Evolutionary conservation across 441 rosid species (phyloP).

Genomic region (Gossypium gossypioides): DNA sequence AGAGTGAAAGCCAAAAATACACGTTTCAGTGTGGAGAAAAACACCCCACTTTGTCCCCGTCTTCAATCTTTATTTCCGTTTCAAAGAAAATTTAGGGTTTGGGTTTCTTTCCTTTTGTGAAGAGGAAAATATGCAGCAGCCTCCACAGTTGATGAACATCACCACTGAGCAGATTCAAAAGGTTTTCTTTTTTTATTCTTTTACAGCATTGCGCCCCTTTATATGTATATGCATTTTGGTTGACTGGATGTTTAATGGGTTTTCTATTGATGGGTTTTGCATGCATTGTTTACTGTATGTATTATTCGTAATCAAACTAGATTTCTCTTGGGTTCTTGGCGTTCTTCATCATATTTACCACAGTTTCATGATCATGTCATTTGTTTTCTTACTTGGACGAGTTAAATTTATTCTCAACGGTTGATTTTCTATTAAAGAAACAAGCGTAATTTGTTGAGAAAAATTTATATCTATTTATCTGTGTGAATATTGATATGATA

Average conservation of each 20-base stretch:
- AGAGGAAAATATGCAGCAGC: constrained; percentile 19
- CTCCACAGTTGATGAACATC: constrained; percentile 17
- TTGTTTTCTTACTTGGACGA: background rate
- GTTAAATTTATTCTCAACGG: background rate
- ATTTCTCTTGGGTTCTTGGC: background rate
- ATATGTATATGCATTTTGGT: background rate
- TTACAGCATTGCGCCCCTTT: background rate
- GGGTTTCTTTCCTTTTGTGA: background rate
- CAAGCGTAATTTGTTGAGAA: background rate
- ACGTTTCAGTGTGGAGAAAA: background rate
- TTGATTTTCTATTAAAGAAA: background rate
- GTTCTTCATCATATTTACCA: background rate
- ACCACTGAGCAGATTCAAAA: constrained; percentile 43
- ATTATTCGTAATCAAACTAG: background rate
- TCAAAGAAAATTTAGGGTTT: constrained; percentile 11
- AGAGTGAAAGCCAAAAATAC: background rate
- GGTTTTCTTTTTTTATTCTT: constrained; percentile 15
- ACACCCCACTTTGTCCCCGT: background rate
- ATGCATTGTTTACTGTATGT: constrained; percentile 9
- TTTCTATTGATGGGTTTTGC: constrained; percentile 10
- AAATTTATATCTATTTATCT: background rate
- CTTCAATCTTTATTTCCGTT: background rate
- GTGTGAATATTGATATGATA: background rate
- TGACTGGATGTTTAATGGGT: background rate
- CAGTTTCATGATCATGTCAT: background rate